A percentile compares a stretch with the other conserved stretches of the same genome.
Conservation (phyloP, 371 early-diverging fungal species). For the Rhizopus arrhizus region DNA sequence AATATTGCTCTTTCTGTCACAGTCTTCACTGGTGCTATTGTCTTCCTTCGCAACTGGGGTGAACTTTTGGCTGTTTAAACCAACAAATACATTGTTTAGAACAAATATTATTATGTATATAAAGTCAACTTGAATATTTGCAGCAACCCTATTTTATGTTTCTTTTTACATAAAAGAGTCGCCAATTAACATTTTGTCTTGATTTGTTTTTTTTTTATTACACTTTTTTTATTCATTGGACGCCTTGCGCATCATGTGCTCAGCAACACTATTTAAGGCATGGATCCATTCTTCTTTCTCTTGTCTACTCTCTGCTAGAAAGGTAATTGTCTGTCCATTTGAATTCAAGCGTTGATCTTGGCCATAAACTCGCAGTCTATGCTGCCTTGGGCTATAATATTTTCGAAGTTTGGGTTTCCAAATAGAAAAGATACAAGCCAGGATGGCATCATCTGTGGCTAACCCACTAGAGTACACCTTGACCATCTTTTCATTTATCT, state of each 20-base stretch:
- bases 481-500: constrained; percentile 14
- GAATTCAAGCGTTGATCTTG: constrained; percentile 27
- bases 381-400: constrained; percentile 39
- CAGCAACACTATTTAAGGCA: constrained; percentile 45
- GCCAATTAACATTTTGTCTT: no score
- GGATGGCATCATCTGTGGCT: constrained; percentile 47
- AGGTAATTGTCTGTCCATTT: constrained; percentile 34
- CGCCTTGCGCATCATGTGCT: constrained; percentile 34
- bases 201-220: no score
- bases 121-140: background rate
- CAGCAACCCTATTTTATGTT: no score
- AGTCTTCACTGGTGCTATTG: constrained; percentile 65
- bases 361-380: constrained; percentile 33
- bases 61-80: constrained; percentile 65
- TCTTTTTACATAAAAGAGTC: no score
- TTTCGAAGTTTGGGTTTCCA: constrained; percentile 53
- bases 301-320: constrained; percentile 39
- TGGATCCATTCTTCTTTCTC: constrained; percentile 55
- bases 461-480: constrained; percentile 48
- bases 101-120: background rate
- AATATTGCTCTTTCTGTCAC: constrained; percentile 62
- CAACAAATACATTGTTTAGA: background rate
- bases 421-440: constrained; percentile 60
- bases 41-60: constrained; percentile 62
- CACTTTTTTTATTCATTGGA: no score